These are phyloP conservation scores for Melocanna baccifera DNA, from an alignment of 176 grass and related monocot species.

Conservation along the genomic window DNA sequence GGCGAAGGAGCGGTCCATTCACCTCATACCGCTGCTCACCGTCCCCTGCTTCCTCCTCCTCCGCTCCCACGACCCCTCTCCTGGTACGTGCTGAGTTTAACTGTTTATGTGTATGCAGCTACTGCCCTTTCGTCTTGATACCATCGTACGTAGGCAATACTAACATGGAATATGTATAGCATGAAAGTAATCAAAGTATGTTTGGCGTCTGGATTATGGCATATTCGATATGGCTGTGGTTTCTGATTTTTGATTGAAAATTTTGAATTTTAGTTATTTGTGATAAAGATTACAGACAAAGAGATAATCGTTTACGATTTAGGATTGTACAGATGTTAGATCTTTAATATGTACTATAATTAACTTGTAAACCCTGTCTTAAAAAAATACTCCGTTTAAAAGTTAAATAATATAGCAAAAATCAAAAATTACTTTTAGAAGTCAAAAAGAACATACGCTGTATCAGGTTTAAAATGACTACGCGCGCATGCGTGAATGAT, in stretches of 20 bases:
- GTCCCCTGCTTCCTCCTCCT: constrained; percentile 47
- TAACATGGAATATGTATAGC: not conserved
- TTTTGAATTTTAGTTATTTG: no score
- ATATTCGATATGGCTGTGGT: no score
- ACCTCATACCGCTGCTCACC: constrained; percentile 42
- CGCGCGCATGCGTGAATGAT: not conserved
- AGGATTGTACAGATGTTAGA: no score
- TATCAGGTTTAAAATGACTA: not conserved
- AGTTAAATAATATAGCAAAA: no score
- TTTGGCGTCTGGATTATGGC: not conserved
- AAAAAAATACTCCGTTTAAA: no score
- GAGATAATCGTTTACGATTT: no score
- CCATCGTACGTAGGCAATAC: not conserved
- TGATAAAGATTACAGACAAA: no score
- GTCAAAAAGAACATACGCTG: no score
- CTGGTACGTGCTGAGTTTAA: not conserved
- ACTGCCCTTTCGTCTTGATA: not conserved
- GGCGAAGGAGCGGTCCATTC: constrained; percentile 23
- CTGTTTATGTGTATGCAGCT: not conserved
- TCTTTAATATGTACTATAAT: no score
- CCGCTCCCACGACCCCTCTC: constrained; percentile 32
- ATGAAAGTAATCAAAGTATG: not conserved
- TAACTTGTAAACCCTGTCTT: no score
- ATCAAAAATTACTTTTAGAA: no score
- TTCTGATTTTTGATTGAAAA: no score